These are phyloP conservation scores for Cicer judaicum DNA, from an alignment of 306 rosid genomes.

Conservation along the genomic window DNA sequence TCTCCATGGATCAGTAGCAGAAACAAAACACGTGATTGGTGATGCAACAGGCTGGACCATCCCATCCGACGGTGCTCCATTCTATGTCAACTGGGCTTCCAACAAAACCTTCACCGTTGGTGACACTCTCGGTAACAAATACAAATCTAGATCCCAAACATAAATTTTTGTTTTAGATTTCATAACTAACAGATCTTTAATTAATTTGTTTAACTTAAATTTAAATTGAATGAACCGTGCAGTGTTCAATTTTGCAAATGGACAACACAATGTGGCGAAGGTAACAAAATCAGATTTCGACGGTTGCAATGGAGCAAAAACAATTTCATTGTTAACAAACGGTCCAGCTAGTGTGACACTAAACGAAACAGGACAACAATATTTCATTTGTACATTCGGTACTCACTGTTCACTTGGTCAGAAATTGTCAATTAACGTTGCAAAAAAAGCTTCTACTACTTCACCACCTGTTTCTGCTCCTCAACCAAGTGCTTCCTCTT, in stretches of 20 bases:
- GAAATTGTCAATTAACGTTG: slow-evolving; percentile 61
- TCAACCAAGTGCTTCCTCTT: slow-evolving; percentile 31
- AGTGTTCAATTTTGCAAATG: slow-evolving; percentile 61
- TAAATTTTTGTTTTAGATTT: too few species aligned
- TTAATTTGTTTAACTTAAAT: background rate
- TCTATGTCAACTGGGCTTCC: slow-evolving; percentile 65
- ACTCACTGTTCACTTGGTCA: slow-evolving; percentile 62
- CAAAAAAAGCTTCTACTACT: slow-evolving; percentile 35
- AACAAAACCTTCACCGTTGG: slow-evolving; percentile 54
- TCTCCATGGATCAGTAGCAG: slow-evolving; percentile 51
- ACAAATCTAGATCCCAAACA: background rate
- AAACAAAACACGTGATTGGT: slow-evolving; percentile 63
- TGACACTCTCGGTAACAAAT: slow-evolving; percentile 64
- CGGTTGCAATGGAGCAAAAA: slow-evolving; percentile 43
- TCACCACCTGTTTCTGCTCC: slow-evolving; percentile 60
- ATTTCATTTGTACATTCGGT: slow-evolving; percentile 58
- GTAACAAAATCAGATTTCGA: slow-evolving; percentile 65
- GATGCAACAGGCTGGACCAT: slow-evolving; percentile 63
- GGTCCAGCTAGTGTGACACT: slow-evolving; percentile 56
- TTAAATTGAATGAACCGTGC: background rate
- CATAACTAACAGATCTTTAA: too few species aligned
- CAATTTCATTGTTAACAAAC: background rate
- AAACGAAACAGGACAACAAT: slow-evolving; percentile 54
- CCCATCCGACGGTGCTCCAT: slow-evolving; percentile 47
- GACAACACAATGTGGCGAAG: slow-evolving; percentile 54